Evolutionary conservation across 352 stramenopile species (phyloP).

Genomic region (Phytophthora syringae): DNA sequence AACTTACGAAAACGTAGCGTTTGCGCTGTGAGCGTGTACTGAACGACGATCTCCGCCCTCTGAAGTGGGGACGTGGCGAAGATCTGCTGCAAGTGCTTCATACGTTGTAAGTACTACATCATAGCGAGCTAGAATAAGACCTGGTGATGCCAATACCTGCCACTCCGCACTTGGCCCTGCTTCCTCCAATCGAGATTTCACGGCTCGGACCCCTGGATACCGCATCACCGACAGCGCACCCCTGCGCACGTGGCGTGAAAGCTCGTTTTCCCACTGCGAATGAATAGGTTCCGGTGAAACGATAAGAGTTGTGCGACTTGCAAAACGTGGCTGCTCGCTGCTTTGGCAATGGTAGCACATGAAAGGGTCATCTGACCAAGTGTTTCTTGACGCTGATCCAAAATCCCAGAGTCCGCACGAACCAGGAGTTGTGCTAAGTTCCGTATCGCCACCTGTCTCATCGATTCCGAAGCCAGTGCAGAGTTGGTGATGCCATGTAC

Average conservation of each 20-base stretch:
- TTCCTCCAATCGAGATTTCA: conserved; percentile 41
- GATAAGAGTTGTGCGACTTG: conserved; percentile 91
- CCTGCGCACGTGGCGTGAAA: conserved; percentile 77
- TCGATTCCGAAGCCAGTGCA: conserved; percentile 52
- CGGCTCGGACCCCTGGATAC: conserved; percentile 62
- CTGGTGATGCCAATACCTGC: conserved; percentile 54
- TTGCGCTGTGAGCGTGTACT: conserved; percentile 73
- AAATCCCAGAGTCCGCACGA: conserved; percentile 29
- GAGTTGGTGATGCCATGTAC: conserved; percentile 67
- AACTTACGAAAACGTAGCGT: conserved; percentile 85
- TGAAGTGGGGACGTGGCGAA: conserved; percentile 72
- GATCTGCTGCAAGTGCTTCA: conserved; percentile 81
- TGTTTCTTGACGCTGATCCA: background rate
- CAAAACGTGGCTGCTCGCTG: conserved; percentile 40
- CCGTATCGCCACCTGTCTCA: background rate
- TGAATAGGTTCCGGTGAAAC: conserved; percentile 92
- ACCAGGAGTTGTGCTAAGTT: background rate
- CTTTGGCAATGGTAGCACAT: conserved; percentile 74
- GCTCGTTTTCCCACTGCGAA: conserved; percentile 90
- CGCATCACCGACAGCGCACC: conserved; percentile 57
- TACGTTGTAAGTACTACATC: conserved; percentile 95
- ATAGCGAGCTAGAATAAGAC: conserved; percentile 66
- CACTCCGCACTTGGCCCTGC: conserved; percentile 52
- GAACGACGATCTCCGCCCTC: conserved; percentile 49
- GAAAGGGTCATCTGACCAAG: conserved; percentile 37